phyloP scores from a whole-genome alignment of 2,329 filamentous ascomycete genomes.

The Exophiala alcalophila region DNA sequence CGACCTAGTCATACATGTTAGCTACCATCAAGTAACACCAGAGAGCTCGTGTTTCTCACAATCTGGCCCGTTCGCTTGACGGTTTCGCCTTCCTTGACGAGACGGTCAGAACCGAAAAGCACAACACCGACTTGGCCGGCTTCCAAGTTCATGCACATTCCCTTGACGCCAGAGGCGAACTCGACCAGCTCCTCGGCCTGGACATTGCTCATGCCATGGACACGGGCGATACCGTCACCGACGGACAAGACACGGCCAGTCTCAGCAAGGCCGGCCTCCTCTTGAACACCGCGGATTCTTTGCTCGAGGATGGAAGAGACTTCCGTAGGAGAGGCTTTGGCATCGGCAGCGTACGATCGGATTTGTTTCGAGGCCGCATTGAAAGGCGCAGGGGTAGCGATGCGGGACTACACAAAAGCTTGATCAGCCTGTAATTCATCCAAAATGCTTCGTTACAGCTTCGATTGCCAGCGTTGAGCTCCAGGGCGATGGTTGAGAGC shows the following conservation, averaged over 20 bases:
- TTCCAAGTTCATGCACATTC: conserved; percentile 99
- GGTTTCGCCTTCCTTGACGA: conserved; percentile 98
- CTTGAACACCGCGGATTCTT: conserved; percentile 96
- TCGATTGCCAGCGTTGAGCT: conserved; percentile 9
- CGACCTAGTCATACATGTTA: conserved; percentile 66
- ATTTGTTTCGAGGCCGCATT: conserved; percentile 67
- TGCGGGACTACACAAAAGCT: conserved; percentile 67
- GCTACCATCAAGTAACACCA: conserved; percentile 18
- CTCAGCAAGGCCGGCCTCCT: conserved; percentile 94
- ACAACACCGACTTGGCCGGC: conserved; percentile 99
- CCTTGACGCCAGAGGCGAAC: conserved; percentile 99
- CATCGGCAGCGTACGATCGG: conserved; percentile 87
- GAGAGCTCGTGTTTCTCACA: conserved; percentile 56
- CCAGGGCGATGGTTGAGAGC: conserved; percentile 1
- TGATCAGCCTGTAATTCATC: conserved; percentile 36
- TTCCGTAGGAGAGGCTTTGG: conserved; percentile 94
- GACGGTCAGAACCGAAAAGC: conserved; percentile 99
- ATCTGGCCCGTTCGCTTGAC: conserved; percentile 99
- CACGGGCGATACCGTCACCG: conserved; percentile 99
- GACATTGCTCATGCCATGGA: conserved; percentile 99
- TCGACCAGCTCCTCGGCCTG: conserved; percentile 99
- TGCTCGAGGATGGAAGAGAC: conserved; percentile 99
- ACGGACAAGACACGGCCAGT: conserved; percentile 98
- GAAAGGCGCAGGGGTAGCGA: conserved; percentile 74
- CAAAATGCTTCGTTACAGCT: background rate